phyloP scores from a whole-genome alignment of 768 basidiomycete species.

The Macrolepiota dolichaula region DNA sequence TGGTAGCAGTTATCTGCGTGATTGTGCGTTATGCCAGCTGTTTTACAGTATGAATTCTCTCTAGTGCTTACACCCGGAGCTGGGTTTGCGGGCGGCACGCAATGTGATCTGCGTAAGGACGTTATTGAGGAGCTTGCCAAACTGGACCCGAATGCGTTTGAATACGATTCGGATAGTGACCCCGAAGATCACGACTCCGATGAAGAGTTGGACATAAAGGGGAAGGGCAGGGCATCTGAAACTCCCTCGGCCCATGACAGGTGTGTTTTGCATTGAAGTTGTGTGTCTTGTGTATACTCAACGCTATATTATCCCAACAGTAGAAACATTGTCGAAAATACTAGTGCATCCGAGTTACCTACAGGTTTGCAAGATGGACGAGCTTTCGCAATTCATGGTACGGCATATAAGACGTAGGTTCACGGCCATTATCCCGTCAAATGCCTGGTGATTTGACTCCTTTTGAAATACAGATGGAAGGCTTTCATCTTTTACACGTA shows the following conservation, averaged over 20 bases:
- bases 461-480: background rate
- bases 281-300: background rate
- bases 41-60: background rate
- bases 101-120: background rate
- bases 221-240: background rate
- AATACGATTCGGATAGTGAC: slow-evolving; percentile 13
- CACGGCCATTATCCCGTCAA: background rate
- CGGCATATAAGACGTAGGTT: slow-evolving; percentile 1
- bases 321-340: background rate
- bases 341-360: background rate
- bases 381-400: slow-evolving; percentile 1
- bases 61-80: slow-evolving; percentile 3
- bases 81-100: background rate
- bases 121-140: background rate
- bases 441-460: background rate
- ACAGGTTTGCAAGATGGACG: background rate
- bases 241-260: background rate
- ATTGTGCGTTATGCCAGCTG: background rate
- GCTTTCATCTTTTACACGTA: slow-evolving; percentile 9
- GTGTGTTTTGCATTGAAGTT: background rate
- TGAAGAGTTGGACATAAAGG: background rate
- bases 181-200: background rate
- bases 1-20: background rate
- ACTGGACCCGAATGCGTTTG: slow-evolving; percentile 1
- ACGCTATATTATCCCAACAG: background rate